Evolutionary conservation across 495 filamentous ascomycete species (phyloP), one percentile per base, ranked within the genome.

Genomic region (Penicillium herquei): DNA sequence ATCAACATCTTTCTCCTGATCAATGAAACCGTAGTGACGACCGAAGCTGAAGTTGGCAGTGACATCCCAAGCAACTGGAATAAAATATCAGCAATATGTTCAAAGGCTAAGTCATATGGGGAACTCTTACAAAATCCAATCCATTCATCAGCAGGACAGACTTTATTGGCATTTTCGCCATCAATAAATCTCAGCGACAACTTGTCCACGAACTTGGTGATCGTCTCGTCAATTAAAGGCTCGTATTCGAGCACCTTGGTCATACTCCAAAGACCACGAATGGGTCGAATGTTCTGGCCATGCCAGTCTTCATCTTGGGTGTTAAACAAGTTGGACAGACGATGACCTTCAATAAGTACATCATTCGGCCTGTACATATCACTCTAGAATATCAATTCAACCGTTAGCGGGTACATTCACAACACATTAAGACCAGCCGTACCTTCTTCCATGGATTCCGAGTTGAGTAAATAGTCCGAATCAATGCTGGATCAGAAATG

Each of bases 271-370:
- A 79, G 57, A 7, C 64, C 54, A 8, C 74, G 72, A 42, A 82
- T 64, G 7, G 54, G 54, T 3, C 49, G 46, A 14, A 64, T 64
- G 7, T 64, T 61, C n/a, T 58, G 39, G 41, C 55, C 68, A 53
- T 79, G 78, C 51, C 70, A 50, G 6, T 63, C 58, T 52, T 82
- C 77, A 55, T 81, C 73, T 44, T 64, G 65, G 3, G 74, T 72
- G 39, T 67, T 75, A 61, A 80, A 79, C 7, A 78, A 49, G 11
- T 54, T 67, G 13, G 62, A 55, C 11, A 63, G n/a, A n/a, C 58
- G 58, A 33, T 62, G 57, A 5, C 58, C 65, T 46, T 67, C 53
- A 17, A 57, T 47, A 8, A 67, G n/a, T 9, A 59, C 57, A 45
- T 65, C 62, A 35, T 59, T 65, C 5, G 59, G 59, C 11, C 58